Evolutionary conservation across 768 basidiomycete genomes (phyloP).

Genomic region (Lactarius hatsudake): DNA sequence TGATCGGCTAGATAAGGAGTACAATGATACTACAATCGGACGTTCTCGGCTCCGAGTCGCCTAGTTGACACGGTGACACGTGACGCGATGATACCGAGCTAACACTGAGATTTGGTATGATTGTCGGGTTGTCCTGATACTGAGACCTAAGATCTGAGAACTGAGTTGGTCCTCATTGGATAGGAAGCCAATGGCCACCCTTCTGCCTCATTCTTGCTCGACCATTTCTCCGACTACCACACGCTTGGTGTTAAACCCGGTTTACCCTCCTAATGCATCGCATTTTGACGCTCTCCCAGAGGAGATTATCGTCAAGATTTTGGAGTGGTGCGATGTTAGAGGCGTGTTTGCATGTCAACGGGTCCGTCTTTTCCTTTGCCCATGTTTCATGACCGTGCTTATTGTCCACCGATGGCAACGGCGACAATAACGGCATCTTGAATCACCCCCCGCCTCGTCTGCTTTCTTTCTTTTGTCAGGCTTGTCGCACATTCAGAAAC

Average conservation of each 20-base stretch:
- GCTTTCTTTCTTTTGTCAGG: not conserved
- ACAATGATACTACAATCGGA: too few species aligned
- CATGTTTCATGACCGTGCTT: not conserved
- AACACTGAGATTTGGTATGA: too few species aligned
- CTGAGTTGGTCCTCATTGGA: too few species aligned
- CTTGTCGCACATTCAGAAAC: slow-evolving; percentile 9
- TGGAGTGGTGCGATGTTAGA: slow-evolving; percentile 12
- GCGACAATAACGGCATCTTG: not conserved
- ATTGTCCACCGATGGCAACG: not conserved
- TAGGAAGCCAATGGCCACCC: too few species aligned
- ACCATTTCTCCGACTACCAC: not conserved
- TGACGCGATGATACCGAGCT: too few species aligned
- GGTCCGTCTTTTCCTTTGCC: slow-evolving; percentile 4
- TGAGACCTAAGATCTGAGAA: too few species aligned
- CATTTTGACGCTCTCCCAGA: slow-evolving; percentile 2
- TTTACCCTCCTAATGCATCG: not conserved
- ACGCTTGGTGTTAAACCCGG: not conserved
- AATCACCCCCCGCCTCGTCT: not conserved
- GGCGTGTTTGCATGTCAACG: slow-evolving; percentile 11
- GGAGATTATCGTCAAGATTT: slow-evolving; percentile 12
- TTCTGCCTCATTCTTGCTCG: not conserved
- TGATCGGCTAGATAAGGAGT: too few species aligned
- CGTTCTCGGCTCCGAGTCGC: too few species aligned
- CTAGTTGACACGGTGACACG: too few species aligned
- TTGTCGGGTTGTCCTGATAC: too few species aligned